Evolutionary conservation across 345 rosid species (phyloP).

Genomic region (Ceriops tagal): DNA sequence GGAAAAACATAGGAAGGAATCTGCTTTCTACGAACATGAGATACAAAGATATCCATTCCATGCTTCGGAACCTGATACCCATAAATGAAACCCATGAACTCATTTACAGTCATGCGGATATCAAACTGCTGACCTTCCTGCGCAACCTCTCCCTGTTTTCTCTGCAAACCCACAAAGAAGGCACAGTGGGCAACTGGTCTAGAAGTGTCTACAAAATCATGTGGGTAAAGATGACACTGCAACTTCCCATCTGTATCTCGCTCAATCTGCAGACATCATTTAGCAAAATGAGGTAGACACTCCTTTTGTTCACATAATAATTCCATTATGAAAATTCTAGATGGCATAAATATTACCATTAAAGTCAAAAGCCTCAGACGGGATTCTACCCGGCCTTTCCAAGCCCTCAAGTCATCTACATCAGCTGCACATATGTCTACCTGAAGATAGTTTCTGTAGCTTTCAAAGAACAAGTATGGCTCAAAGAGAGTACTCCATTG

Average conservation of each 20-base stretch:
- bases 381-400: conserved; percentile 87
- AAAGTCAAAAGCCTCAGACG: conserved; percentile 62
- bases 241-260: conserved; percentile 67
- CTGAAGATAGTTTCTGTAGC: conserved; percentile 68
- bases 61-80: conserved; percentile 67
- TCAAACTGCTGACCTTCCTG: conserved; percentile 78
- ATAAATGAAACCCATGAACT: conserved; percentile 55
- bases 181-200: conserved; percentile 60
- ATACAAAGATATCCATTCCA: conserved; percentile 66
- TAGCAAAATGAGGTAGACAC: too few species aligned
- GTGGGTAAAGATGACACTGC: conserved; percentile 77
- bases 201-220: conserved; percentile 49
- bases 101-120: conserved; percentile 62
- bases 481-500: conserved; percentile 63
- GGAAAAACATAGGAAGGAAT: conserved; percentile 68
- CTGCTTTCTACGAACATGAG: conserved; percentile 69
- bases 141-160: conserved; percentile 54
- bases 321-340: too few species aligned
- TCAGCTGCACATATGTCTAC: conserved; percentile 58
- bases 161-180: conserved; percentile 73
- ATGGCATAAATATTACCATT: conserved; percentile 35
- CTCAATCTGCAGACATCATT: conserved; percentile 47
- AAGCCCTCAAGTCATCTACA: conserved; percentile 55
- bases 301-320: too few species aligned
- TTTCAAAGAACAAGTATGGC: conserved; percentile 59